A percentile compares a stretch with the other conserved stretches of the same genome.
These are phyloP conservation scores for Rheum nobile DNA, from an alignment of 148 eudicot genomes.

Conservation along the genomic window DNA sequence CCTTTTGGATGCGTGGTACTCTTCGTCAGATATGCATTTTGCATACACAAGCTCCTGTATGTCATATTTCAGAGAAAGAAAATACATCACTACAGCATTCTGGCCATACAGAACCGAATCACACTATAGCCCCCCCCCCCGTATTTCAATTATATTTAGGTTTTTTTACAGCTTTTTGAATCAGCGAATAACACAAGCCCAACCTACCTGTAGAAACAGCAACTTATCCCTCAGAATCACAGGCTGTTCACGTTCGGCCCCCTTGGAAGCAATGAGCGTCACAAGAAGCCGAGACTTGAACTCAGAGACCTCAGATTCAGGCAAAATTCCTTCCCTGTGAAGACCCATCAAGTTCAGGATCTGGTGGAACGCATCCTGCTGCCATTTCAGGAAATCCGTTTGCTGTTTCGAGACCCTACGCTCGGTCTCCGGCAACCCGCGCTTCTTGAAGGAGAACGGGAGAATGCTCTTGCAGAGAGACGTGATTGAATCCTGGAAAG, in stretches of 20 bases:
- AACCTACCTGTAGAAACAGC: conserved; percentile 66
- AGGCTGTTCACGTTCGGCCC: conserved; percentile 37
- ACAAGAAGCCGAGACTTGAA: conserved; percentile 58
- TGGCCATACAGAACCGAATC: no score
- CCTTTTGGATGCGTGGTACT: conserved; percentile 77
- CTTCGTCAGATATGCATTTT: conserved; percentile 77
- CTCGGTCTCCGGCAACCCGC: conserved; percentile 53
- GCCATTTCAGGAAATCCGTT: conserved; percentile 86
- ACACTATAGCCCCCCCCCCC: no score
- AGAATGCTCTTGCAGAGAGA: conserved; percentile 72
- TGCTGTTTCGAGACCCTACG: conserved; percentile 56
- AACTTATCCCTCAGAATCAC: conserved; percentile 63
- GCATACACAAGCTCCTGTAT: conserved; percentile 70
- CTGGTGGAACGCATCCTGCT: conserved; percentile 80
- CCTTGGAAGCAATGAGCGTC: conserved; percentile 40
- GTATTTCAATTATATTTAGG: no score
- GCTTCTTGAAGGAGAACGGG: conserved; percentile 70
- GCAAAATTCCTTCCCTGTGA: conserved; percentile 59
- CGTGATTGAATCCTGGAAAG: conserved; percentile 74
- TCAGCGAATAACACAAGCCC: neutral
- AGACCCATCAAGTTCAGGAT: conserved; percentile 82
- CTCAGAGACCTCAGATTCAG: conserved; percentile 45
- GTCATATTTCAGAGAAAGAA: neutral
- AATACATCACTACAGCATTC: neutral
- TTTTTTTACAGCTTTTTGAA: no score